Evolutionary conservation across 1,284 basidiomycete species (phyloP).

Genomic region (Lentinus polychrous): DNA sequence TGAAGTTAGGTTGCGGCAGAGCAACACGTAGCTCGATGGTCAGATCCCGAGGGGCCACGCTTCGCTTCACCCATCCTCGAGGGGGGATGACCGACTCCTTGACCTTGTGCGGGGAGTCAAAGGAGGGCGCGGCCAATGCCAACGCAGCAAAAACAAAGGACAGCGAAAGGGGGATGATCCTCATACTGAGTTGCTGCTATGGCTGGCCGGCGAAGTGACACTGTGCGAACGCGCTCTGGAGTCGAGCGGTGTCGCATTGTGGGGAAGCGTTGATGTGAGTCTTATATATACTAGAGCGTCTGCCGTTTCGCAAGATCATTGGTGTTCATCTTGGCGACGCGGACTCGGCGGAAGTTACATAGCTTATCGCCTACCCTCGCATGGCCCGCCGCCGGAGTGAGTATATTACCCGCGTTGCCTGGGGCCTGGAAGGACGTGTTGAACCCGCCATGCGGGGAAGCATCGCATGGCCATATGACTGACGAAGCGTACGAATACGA

Average conservation of each 20-base stretch:
- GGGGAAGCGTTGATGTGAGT: not conserved
- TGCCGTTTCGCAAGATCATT: no score
- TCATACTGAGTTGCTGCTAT: constrained; percentile 11
- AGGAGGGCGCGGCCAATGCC: constrained; percentile 18
- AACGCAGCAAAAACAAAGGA: constrained; percentile 16
- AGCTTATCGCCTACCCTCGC: no score
- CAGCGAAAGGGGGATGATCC: constrained; percentile 16
- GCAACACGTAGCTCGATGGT: constrained; percentile 54
- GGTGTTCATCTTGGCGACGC: no score
- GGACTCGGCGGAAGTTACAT: no score
- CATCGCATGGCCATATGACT: no score
- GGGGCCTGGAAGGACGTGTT: no score
- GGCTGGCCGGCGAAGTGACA: not conserved
- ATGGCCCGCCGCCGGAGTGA: no score
- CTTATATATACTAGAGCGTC: no score
- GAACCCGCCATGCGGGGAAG: no score
- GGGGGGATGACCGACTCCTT: constrained; percentile 41
- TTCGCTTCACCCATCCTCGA: constrained; percentile 41
- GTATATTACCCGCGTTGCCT: no score
- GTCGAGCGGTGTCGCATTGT: not conserved
- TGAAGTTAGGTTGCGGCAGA: constrained; percentile 60
- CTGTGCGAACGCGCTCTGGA: not conserved
- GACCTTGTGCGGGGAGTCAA: constrained; percentile 21
- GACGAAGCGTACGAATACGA: no score
- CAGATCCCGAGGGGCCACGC: constrained; percentile 39